Conservation (phyloP, 148 eudicot species). For the Diospyros lotus region DNA sequence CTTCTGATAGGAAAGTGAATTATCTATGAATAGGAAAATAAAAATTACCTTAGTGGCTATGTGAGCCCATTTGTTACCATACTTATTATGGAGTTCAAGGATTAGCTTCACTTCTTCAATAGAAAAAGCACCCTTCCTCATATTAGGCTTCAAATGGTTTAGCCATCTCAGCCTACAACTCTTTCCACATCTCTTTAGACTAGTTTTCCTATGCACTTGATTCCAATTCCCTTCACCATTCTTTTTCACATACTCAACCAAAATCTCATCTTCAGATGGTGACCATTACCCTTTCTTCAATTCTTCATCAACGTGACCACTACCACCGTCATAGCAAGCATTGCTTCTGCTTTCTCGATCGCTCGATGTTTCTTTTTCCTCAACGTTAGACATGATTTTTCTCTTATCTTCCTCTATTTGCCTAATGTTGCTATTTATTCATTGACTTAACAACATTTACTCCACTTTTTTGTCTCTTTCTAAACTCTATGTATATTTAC, state of each 20-base stretch:
- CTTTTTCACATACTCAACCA: conserved; percentile 67
- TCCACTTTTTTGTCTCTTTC: too few species aligned
- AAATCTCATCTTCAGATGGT: conserved; percentile 59
- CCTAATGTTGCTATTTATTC: too few species aligned
- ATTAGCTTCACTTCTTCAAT: conserved; percentile 65
- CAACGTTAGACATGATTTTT: too few species aligned
- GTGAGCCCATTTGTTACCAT: conserved; percentile 97
- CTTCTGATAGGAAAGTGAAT: too few species aligned
- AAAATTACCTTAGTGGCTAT: conserved; percentile 65
- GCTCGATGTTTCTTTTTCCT: too few species aligned
- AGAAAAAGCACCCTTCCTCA: conserved; percentile 81
- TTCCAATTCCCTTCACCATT: conserved; percentile 98
- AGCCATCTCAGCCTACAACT: conserved; percentile 91
- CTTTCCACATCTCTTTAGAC: conserved; percentile 78
- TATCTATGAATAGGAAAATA: background rate
- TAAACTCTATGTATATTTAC: too few species aligned
- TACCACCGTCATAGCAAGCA: too few species aligned
- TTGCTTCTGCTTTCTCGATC: too few species aligned
- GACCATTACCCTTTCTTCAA: conserved; percentile 90
- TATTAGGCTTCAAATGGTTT: conserved; percentile 74
- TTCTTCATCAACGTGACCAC: too few species aligned
- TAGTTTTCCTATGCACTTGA: conserved; percentile 64
- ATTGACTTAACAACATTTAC: too few species aligned
- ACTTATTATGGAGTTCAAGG: conserved; percentile 66
- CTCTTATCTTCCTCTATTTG: too few species aligned